Percentiles rank a stretch among this genome's conserved stretches.
Conservation (phyloP, 345 rosid species). For the Geranium rotundifolium region DNA sequence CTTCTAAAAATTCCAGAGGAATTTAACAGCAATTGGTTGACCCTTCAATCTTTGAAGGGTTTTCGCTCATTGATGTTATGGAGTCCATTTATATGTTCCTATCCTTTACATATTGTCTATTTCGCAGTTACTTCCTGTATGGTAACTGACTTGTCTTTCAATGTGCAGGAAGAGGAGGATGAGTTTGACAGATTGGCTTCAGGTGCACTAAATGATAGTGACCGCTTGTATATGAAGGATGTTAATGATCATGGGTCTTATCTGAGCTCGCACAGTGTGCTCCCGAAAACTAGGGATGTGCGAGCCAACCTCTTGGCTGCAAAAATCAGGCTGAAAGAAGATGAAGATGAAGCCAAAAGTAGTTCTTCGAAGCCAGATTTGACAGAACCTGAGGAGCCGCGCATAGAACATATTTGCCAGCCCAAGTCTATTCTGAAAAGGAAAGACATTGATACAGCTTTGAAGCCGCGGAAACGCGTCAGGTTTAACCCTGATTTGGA, state of each 20-base stretch:
- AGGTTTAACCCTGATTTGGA: slow-evolving; percentile 39
- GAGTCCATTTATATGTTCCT: no score
- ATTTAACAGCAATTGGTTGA: background rate
- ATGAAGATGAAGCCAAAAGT: slow-evolving; percentile 57
- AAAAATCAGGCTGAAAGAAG: slow-evolving; percentile 57
- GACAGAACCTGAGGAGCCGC: background rate
- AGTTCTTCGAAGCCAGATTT: slow-evolving; percentile 21
- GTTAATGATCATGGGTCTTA: slow-evolving; percentile 40
- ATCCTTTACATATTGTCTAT: no score
- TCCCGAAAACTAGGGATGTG: slow-evolving; percentile 49
- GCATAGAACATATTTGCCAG: slow-evolving; percentile 3
- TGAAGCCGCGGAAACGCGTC: slow-evolving; percentile 42
- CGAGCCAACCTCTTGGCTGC: slow-evolving; percentile 72
- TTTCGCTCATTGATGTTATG: background rate
- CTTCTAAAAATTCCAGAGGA: background rate
- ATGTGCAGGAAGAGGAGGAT: slow-evolving; percentile 69
- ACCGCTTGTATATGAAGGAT: slow-evolving; percentile 34
- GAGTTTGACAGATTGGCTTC: slow-evolving; percentile 49
- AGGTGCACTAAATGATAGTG: slow-evolving; percentile 27
- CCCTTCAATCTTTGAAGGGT: background rate
- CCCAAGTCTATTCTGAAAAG: slow-evolving; percentile 55
- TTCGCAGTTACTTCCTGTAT: background rate
- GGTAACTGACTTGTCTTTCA: background rate
- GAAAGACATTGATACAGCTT: slow-evolving; percentile 30
- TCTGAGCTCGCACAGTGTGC: slow-evolving; percentile 28